A percentile compares a stretch with the other conserved stretches of the same genome.
Conservation (phyloP, 2,329 filamentous ascomycete genomes). For the Dothistroma pini region DNA sequence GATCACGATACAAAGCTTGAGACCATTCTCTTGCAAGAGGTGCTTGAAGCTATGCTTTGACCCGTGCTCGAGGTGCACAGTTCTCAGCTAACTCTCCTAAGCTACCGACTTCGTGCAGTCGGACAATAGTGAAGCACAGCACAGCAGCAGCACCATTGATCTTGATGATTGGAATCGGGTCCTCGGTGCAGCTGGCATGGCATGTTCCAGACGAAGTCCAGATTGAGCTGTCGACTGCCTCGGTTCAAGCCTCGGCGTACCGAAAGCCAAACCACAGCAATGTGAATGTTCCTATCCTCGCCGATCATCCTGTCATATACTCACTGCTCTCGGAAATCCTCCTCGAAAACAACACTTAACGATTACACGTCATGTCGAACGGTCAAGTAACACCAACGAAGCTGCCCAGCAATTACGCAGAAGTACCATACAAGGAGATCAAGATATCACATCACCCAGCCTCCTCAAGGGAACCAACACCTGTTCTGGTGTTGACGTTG, state of each 20-base stretch:
- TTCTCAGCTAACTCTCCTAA: too few relatives aligned
- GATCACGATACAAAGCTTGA: too few relatives aligned
- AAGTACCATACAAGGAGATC: slow-evolving; percentile 18
- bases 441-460: slow-evolving; percentile 22
- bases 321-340: neutral
- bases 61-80: too few relatives aligned
- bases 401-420: slow-evolving; percentile 8
- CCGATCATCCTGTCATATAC: neutral
- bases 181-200: neutral
- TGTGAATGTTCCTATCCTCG: neutral
- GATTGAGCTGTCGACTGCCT: neutral
- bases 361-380: slow-evolving; percentile 8
- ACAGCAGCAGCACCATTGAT: too few relatives aligned
- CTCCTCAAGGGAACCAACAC: slow-evolving; percentile 15
- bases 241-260: neutral
- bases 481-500: slow-evolving; percentile 19
- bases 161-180: too few relatives aligned
- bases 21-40: too few relatives aligned
- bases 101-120: too few relatives aligned
- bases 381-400: slow-evolving; percentile 10
- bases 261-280: neutral
- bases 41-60: too few relatives aligned
- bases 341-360: too few relatives aligned
- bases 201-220: neutral
- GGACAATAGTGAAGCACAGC: too few relatives aligned